These are phyloP conservation scores for Microdochium trichocladiopsis DNA, from an alignment of 2,329 filamentous ascomycete species.

Conservation along the genomic window DNA sequence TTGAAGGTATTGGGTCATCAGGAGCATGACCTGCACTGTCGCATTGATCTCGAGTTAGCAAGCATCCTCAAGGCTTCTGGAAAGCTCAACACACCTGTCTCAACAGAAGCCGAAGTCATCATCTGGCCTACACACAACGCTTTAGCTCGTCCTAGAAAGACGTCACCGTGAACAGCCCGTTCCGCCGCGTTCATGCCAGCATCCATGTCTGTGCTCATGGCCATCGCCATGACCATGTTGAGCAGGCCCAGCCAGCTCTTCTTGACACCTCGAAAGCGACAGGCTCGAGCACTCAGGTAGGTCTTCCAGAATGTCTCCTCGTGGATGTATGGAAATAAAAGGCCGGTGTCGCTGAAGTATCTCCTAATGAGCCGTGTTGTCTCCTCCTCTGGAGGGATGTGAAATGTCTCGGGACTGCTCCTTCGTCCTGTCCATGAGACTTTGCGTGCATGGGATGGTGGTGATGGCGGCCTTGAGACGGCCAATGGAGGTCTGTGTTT, in stretches of 20 bases:
- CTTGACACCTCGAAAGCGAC: slow-evolving; percentile 7
- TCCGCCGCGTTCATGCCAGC: too few relatives aligned
- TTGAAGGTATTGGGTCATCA: neutral
- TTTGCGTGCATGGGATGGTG: slow-evolving; percentile 1
- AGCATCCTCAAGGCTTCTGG: too few relatives aligned
- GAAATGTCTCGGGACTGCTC: slow-evolving; percentile 1
- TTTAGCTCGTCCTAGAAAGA: too few relatives aligned
- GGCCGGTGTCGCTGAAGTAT: slow-evolving; percentile 19
- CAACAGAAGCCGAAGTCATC: too few relatives aligned
- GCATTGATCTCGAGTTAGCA: too few relatives aligned
- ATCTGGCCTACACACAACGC: too few relatives aligned
- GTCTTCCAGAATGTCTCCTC: slow-evolving; percentile 14
- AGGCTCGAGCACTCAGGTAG: slow-evolving; percentile 4
- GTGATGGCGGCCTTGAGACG: slow-evolving; percentile 4
- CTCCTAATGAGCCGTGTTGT: slow-evolving; percentile 10
- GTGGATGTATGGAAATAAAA: slow-evolving; percentile 21
- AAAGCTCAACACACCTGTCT: too few relatives aligned
- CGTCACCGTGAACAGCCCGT: too few relatives aligned
- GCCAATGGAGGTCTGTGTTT: slow-evolving; percentile 1
- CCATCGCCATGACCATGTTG: too few relatives aligned
- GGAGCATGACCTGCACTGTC: neutral
- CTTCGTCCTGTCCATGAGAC: too few relatives aligned
- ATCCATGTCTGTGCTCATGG: too few relatives aligned
- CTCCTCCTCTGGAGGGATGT: slow-evolving; percentile 9
- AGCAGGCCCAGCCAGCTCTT: slow-evolving; percentile 8